Evolutionary conservation across 371 early-diverging fungal genomes (phyloP), one percentile per base, ranked within the genome.

Genomic region (Apophysomyces ossiformis): DNA sequence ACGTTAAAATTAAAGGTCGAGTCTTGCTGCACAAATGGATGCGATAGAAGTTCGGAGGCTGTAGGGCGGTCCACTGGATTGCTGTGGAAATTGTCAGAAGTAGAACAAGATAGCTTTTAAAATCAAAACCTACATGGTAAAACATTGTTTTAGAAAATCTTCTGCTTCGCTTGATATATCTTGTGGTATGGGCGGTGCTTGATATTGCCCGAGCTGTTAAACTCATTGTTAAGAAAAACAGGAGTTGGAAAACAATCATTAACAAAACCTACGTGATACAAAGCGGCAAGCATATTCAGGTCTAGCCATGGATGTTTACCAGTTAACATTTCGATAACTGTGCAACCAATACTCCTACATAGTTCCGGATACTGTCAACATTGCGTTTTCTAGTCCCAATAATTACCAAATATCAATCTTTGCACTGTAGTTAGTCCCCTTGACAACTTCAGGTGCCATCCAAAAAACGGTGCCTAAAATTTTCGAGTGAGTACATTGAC

Each of bases 361-460:
- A 43, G 0, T 15, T n/a, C 9, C 37, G 11, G 36, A 38, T 12
- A 18, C 8, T 3, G 39, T 62, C 4, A 61, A 18, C 32, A 58
- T 5, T 58, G 37, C 12, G 37, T 57, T 13, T 57, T n/a, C 18
- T 15, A 43, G 13, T 32, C 21, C 12, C n/a, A 2, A 15, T 37
- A 36, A 21, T 11, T 66, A 66, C 69, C 91, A 93, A 41, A 93
- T 91, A 69, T 93, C 93, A 11, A 90, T 85, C 66, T 89, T 92
- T 54, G 90, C 90, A 64, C 91, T 88, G 58, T 93, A 93, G 16
- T 83, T 92, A 38, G 92, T 86, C 35, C 87, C 87, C 16, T 87
- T 87, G 7, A 93, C 93, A 15, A 95, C 95, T 75, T 97, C 98
- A 37, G 98, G 98, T 18, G 98, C 96, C 95, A 97, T 96, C 91